Evolutionary conservation across 2,329 filamentous ascomycete genomes (phyloP).

Genomic region (Trichoderma koningii): DNA sequence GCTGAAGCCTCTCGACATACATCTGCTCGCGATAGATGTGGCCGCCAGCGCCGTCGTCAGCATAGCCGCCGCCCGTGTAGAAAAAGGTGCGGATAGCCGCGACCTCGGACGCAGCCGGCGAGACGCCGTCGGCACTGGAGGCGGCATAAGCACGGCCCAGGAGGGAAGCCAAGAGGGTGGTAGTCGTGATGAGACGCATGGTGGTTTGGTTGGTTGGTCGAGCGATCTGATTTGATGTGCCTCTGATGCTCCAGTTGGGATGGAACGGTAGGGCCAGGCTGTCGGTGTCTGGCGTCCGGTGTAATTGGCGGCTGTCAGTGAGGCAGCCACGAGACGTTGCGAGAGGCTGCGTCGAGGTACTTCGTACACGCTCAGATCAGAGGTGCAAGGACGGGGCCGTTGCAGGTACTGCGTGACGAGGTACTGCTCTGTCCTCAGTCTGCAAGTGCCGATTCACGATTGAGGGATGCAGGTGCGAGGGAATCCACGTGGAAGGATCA

Average conservation of each 20-base stretch:
- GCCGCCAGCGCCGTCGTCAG: conserved; percentile 35
- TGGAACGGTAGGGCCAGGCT: neutral
- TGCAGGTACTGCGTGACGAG: neutral
- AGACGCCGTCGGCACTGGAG: neutral
- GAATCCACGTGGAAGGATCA: conserved; percentile 14
- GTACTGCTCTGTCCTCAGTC: no score
- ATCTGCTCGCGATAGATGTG: conserved; percentile 49
- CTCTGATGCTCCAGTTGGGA: neutral
- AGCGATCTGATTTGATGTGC: neutral
- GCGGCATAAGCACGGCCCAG: conserved; percentile 2
- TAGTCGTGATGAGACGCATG: conserved; percentile 15
- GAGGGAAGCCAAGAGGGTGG: conserved; percentile 6
- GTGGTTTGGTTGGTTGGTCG: neutral
- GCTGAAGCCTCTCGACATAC: conserved; percentile 54
- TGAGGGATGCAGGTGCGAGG: neutral
- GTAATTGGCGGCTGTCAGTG: neutral
- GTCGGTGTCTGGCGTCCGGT: neutral
- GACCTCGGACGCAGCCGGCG: conserved; percentile 22
- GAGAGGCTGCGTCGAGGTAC: neutral
- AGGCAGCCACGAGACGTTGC: neutral
- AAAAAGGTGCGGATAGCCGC: conserved; percentile 38
- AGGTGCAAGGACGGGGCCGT: neutral
- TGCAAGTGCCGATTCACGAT: neutral
- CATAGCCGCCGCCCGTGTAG: conserved; percentile 44
- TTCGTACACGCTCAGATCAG: neutral